Percentiles rank a stretch among this genome's conserved stretches.
phyloP scores from a whole-genome alignment of 2,329 filamentous ascomycete genomes.

The Microdochium trichocladiopsis region DNA sequence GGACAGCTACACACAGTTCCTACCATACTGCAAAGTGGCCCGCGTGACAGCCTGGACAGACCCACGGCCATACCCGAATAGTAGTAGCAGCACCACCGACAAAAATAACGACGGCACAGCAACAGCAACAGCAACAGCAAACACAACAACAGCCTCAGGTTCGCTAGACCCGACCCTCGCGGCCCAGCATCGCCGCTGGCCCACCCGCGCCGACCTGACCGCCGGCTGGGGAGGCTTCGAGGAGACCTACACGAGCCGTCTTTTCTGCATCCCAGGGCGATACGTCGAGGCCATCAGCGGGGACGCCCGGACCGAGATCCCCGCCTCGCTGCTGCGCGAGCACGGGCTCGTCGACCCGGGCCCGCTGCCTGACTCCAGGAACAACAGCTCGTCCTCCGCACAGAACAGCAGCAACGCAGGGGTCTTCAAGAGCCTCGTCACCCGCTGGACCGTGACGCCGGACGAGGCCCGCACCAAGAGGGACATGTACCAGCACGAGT shows the following conservation, averaged over 20 bases:
- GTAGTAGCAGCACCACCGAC: not conserved
- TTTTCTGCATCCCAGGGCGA: conserved; percentile 66
- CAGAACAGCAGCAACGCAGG: conserved; percentile 20
- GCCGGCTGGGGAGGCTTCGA: conserved; percentile 80
- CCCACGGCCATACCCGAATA: conserved; percentile 16
- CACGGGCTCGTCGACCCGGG: conserved; percentile 15
- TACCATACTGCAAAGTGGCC: conserved; percentile 83
- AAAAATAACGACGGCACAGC: not conserved
- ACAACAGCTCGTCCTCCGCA: too few relatives aligned
- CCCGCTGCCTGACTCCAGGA: not conserved
- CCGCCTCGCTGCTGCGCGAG: conserved; percentile 21
- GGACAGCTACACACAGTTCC: conserved; percentile 73
- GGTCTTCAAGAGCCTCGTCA: conserved; percentile 63
- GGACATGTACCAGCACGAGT: conserved; percentile 22
- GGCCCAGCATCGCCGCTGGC: conserved; percentile 46
- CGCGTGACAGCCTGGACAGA: conserved; percentile 68
- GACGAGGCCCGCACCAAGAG: conserved; percentile 28
- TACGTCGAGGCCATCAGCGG: conserved; percentile 75
- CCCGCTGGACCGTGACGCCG: conserved; percentile 59
- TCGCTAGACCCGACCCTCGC: not conserved
- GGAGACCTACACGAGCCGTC: conserved; percentile 73
- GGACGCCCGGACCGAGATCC: conserved; percentile 35
- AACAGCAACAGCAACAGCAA: not conserved
- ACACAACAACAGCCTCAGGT: conserved; percentile 10
- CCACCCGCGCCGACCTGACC: conserved; percentile 69